Conservation (phyloP, 2,329 filamentous ascomycete species). For the Ophiognomonia clavigignenti-juglandacearum region DNA sequence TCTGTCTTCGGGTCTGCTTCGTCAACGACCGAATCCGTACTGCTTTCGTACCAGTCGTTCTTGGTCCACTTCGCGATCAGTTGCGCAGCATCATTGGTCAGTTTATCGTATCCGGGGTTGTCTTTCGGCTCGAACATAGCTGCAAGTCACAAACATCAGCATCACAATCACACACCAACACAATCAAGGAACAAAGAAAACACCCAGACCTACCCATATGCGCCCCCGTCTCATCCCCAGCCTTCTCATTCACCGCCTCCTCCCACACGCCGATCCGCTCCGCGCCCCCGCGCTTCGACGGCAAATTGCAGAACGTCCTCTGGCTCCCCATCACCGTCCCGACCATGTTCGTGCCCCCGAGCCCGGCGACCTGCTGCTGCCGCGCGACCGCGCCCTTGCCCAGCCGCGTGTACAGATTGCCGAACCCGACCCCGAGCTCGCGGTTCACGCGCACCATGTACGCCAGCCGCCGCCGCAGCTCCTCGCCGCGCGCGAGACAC, state of each 20-base stretch:
- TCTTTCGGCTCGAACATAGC: conserved; percentile 68
- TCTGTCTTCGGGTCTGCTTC: conserved; percentile 23
- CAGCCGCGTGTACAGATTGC: conserved; percentile 82
- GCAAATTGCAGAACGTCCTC: conserved; percentile 85
- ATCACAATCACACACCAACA: neutral
- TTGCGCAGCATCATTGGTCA: conserved; percentile 61
- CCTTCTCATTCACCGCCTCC: conserved; percentile 72
- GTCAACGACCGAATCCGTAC: conserved; percentile 25
- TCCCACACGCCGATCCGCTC: conserved; percentile 50
- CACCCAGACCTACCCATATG: conserved; percentile 59
- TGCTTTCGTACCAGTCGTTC: conserved; percentile 63
- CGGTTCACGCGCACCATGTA: conserved; percentile 59
- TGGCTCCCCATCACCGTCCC: conserved; percentile 60
- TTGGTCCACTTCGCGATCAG: conserved; percentile 61
- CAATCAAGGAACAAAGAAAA: neutral
- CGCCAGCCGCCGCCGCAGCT: conserved; percentile 70
- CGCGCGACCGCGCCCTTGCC: conserved; percentile 60
- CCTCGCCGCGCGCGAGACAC: conserved; percentile 77
- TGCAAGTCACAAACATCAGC: conserved; percentile 23
- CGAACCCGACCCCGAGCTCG: conserved; percentile 69
- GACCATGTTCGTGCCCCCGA: conserved; percentile 54
- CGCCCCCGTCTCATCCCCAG: conserved; percentile 71
- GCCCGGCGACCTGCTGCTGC: conserved; percentile 33
- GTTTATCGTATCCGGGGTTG: conserved; percentile 67
- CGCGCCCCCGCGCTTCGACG: conserved; percentile 42